Conservation (phyloP, 768 basidiomycete genomes). For the Tricholoma matsutake region DNA sequence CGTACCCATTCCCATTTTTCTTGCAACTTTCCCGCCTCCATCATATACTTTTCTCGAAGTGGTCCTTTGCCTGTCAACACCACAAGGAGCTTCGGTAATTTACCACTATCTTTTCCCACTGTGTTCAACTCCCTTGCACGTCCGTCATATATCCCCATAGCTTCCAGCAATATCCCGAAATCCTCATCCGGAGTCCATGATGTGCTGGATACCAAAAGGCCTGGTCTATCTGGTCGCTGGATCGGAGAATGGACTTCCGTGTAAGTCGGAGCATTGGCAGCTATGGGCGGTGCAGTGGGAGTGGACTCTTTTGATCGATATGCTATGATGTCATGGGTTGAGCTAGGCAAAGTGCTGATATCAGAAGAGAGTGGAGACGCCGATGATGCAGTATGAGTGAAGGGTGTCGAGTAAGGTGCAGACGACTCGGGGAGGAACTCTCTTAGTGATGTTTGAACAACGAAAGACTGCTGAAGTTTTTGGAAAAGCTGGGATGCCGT, state of each 20-base stretch:
- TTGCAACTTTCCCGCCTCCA: conserved; percentile 55
- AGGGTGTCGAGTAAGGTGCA: conserved; percentile 56
- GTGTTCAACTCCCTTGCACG: conserved; percentile 38
- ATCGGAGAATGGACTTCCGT: conserved; percentile 37
- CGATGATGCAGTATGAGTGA: conserved; percentile 46
- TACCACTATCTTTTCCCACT: conserved; percentile 10
- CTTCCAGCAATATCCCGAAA: conserved; percentile 78
- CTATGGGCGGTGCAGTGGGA: conserved; percentile 20
- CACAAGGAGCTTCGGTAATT: conserved; percentile 74
- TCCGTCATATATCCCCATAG: conserved; percentile 67
- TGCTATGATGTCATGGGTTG: conserved; percentile 12
- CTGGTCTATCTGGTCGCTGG: conserved; percentile 73
- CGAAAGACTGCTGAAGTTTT: conserved; percentile 40
- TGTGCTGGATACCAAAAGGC: conserved; percentile 86
- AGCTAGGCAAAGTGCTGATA: not conserved
- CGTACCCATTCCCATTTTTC: conserved; percentile 73
- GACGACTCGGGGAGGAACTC: conserved; percentile 53
- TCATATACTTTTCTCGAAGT: conserved; percentile 70
- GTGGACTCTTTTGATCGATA: conserved; percentile 10
- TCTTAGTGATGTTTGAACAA: conserved; percentile 29
- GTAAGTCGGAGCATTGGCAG: conserved; percentile 28
- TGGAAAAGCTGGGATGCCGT: conserved; percentile 43
- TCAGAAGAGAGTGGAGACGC: conserved; percentile 16
- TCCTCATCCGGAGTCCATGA: conserved; percentile 99
- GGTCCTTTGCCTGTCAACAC: conserved; percentile 92